Base-by-base conservation (phyloP, 2,329 filamentous ascomycete species). In the Ampelomyces quisqualis region DNA sequence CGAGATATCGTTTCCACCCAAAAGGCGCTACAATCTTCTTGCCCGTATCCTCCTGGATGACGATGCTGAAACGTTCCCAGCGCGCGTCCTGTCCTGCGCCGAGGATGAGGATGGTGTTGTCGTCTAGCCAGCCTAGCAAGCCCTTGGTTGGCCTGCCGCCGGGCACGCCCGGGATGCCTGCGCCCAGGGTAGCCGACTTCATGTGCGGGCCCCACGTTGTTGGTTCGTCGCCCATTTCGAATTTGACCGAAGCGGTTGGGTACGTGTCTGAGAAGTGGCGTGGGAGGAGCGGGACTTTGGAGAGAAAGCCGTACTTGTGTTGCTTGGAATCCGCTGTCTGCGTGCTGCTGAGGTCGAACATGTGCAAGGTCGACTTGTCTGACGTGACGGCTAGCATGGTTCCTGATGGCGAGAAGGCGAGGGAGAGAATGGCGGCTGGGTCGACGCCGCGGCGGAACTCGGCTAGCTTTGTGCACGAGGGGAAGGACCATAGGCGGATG, bases 311-410 rank as follows among this genome's bases (percentile, higher is more conserved):
- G 86, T 89, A 95, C 73, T 90, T 91, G 58, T 66, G 60, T 19
- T 51, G 52, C 31, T 60, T 52, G 9, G 53, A 45, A 29, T 64
- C 56, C 2, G 18, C 21, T 24, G 36, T 23, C 7, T 47, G 32
- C 4, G 48, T 23, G 5, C 32, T 37, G 2, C 42, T 39, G 8
- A 96, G 77, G 60, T 97, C 90, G 63, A 96, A 98, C 24, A 98
- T 79, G 69, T 98, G 93, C 8, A 98, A 76, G 0, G 90, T 98
- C 5, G 88, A 90, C 70, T 97, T 98, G 74, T 98, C 93, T 1
- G 90, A 96, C 1, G 91, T 97, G 47, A 90, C 91, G 18, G 93
- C 93, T 8, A 97, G 77, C 62, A 90, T 79, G 29, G 78, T 80
- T 36, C 86, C 87, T 1, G 84, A 84, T 0, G 90, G 90, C 14